Evolutionary conservation across 495 filamentous ascomycete genomes (phyloP).

Genomic region (Aspergillus sclerotioniger): DNA sequence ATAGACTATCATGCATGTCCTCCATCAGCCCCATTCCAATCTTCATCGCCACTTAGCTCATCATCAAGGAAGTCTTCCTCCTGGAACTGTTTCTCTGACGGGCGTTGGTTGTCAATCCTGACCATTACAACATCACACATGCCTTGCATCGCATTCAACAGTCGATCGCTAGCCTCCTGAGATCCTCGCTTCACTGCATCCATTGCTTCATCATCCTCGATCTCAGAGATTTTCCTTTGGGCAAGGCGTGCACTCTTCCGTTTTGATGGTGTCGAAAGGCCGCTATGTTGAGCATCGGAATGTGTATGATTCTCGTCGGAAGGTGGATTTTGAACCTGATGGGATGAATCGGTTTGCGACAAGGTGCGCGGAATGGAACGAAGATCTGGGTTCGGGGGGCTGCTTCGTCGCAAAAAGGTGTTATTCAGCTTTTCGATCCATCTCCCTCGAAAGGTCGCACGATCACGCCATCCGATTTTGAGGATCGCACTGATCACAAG

Average conservation of each 20-base stretch:
- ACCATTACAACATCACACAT: conserved; percentile 80
- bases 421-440: conserved; percentile 64
- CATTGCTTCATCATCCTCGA: conserved; percentile 13
- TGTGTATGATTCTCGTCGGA: conserved; percentile 2
- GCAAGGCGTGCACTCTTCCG: conserved; percentile 44
- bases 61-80: conserved; percentile 80
- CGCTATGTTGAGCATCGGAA: conserved; percentile 16
- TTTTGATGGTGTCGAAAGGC: conserved; percentile 30
- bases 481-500: conserved; percentile 71
- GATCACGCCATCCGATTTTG: conserved; percentile 72
- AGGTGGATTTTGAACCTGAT: neutral
- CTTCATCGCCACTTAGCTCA: conserved; percentile 69
- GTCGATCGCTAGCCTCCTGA: conserved; percentile 18
- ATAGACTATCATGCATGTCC: conserved; percentile 33
- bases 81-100: conserved; percentile 65
- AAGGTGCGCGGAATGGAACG: conserved; percentile 24
- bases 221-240: conserved; percentile 24
- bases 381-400: conserved; percentile 46
- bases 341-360: neutral
- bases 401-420: conserved; percentile 60
- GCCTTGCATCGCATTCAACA: conserved; percentile 58
- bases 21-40: conserved; percentile 60
- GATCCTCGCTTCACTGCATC: neutral
- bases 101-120: conserved; percentile 78
- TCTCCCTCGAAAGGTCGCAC: conserved; percentile 67